Evolutionary conservation across 2,329 filamentous ascomycete genomes (phyloP), one percentile per base, ranked within the genome.

Genomic region (Hypoxylon sp.): DNA sequence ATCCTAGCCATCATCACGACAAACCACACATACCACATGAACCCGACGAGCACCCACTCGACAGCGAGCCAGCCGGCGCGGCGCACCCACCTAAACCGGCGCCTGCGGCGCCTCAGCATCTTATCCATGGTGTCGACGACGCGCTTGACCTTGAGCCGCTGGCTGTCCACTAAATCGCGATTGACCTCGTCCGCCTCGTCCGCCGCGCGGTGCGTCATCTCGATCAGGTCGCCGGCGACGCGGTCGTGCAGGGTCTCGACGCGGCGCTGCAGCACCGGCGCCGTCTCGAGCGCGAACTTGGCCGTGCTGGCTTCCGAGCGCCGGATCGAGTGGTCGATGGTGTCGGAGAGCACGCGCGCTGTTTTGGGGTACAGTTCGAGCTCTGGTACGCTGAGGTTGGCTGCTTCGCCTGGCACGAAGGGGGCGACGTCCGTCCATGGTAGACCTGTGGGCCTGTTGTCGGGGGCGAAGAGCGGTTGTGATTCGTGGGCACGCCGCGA

Each of bases 11-110:
- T 84, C 78, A 94, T 92, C 24, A 98, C 94, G 35, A 97, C 84
- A 65, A 97, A 88, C 94, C 95, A 98, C 15, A 97, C 90, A 80
- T 92, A 93, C 94, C 96, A 98, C 90, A 98, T 93, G 73, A 97
- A 88, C 3, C 92, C 92, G 42, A 98, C 89, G 17, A 98, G 86
- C 54, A 89, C 82, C 93, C 94, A 98, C 83, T 98, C 95, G 15
- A 98, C 88, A 19, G 91, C 81, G 60, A 94, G 89, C 87, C 94
- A 98, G 13, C 93, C 91, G 0, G 89, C 88, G 13, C 92, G 85
- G 42, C 93, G 85, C 24, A 94, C 80, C 89, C 93, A 94, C 60
- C 93, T 85, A 75, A 96, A 89, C 63, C 88, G 81, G 31, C 89
- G 80, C 13, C 89, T 85, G 57, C 93, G 85, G 65, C 92, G 86